phyloP scores from a whole-genome alignment of 2,329 filamentous ascomycete genomes.

The Magnaporthiopsis rhizophila region DNA sequence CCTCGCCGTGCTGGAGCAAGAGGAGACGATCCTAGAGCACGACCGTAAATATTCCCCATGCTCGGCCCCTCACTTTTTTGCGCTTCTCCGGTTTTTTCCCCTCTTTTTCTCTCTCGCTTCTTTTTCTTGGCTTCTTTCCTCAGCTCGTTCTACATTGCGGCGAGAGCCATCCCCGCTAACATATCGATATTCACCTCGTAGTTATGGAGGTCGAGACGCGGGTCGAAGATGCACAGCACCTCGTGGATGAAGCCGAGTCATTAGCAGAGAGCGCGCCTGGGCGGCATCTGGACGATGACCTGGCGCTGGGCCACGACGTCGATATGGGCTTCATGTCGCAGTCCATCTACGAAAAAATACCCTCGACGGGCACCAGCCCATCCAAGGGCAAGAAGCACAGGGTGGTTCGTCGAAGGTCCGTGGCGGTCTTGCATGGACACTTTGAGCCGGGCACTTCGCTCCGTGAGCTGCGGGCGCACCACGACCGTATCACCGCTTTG shows the following conservation, averaged over 20 bases:
- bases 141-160: not conserved
- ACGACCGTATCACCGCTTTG: conserved; percentile 77
- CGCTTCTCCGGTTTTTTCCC: not conserved
- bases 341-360: conserved; percentile 91
- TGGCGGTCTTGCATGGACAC: conserved; percentile 93
- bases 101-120: not conserved
- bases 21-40: conserved; percentile 83
- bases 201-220: conserved; percentile 55
- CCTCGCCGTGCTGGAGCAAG: conserved; percentile 77
- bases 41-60: conserved; percentile 53
- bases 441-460: conserved; percentile 85
- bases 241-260: conserved; percentile 51
- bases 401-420: conserved; percentile 66
- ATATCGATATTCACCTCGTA: conserved; percentile 20
- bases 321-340: conserved; percentile 79
- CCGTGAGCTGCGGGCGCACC: conserved; percentile 80
- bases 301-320: conserved; percentile 42
- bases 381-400: conserved; percentile 43
- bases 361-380: conserved; percentile 42
- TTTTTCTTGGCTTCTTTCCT: not conserved
- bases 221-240: conserved; percentile 52
- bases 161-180: not conserved
- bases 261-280: conserved; percentile 43
- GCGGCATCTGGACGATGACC: conserved; percentile 38
- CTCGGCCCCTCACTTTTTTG: not conserved